Evolutionary conservation across 192 early-diverging fungal species (phyloP), one percentile per base, ranked within the genome.

Genomic region (Podila epicladia): DNA sequence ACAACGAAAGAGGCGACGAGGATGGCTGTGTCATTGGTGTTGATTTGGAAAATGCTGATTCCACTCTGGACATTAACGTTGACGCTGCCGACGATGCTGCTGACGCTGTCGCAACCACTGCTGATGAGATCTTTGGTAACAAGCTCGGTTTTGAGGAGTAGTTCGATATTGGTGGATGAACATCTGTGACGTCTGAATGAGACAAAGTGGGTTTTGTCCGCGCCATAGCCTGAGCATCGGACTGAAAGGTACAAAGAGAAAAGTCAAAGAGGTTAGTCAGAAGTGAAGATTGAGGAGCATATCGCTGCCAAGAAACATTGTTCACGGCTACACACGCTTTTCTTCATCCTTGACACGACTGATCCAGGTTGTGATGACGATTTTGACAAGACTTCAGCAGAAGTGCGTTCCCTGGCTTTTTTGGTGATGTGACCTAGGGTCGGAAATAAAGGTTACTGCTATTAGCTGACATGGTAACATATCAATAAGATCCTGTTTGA

Each of bases 291-390:
- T 37, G 35, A 12, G 41, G 13, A 7, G 33, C 3, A n/a, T 9
- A 22, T 17, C 9, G 33, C 17, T 13, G 17, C 9, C 67, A 45
- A 28, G 24, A 9, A 51, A 20, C 5, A 2, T n/a, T 35, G 22
- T 17, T 20, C 31, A 45, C 9, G 3, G 9, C 7, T 9, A 60
- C 70, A 22, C 59, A 79, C 76, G 63, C 59, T 31, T 55, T 60
- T 72, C 65, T 64, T 72, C 70, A 79, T 72, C 61, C 33, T 55
- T 11, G 76, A 61, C 2, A 79, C 60, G 15, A 79, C 12, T 2
- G 69, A 64, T 5, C 22, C 32, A 22, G 33, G 19, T 6, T 12
- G 37, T 5, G 6, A 4, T 2, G 7, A 17, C 17, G 7, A 4
- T 17, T 35, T 3, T 55, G 13, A 33, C 50, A 58, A 24, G 41